These are phyloP conservation scores for Scedosporium minutisporum DNA, from an alignment of 2,329 filamentous ascomycete species.

Conservation along the genomic window DNA sequence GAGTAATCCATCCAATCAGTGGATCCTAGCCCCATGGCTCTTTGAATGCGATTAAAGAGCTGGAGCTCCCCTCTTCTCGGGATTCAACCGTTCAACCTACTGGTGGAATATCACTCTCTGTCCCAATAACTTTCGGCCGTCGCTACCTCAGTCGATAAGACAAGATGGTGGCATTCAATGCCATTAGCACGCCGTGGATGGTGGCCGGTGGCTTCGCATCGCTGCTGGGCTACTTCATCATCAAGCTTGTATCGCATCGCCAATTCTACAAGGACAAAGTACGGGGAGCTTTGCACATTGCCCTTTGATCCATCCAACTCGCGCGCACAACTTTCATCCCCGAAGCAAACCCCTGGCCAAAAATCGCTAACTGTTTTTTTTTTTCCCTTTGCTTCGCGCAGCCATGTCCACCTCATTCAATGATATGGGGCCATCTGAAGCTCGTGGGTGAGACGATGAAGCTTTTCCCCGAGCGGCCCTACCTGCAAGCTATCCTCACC, in stretches of 20 bases:
- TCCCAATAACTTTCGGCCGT: too few relatives aligned
- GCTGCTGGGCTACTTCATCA: slow-evolving; percentile 4
- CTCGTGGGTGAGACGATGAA: slow-evolving; percentile 10
- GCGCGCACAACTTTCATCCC: not conserved
- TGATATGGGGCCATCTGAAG: slow-evolving; percentile 14
- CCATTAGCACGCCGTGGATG: not conserved
- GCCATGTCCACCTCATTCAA: slow-evolving; percentile 12
- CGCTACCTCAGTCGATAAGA: not conserved
- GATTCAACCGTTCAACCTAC: too few relatives aligned
- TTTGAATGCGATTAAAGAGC: too few relatives aligned
- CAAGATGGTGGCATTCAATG: not conserved
- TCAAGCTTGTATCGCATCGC: slow-evolving; percentile 6
- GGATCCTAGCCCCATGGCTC: too few relatives aligned
- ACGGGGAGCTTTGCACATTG: not conserved
- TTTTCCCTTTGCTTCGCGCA: slow-evolving; percentile 2
- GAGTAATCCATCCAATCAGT: too few relatives aligned
- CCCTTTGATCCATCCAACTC: not conserved
- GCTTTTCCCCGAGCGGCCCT: slow-evolving; percentile 13
- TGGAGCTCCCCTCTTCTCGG: too few relatives aligned
- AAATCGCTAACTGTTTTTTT: not conserved
- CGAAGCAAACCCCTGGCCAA: too few relatives aligned
- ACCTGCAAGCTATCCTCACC: slow-evolving; percentile 15
- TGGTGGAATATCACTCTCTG: too few relatives aligned
- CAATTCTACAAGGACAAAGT: slow-evolving; percentile 9
- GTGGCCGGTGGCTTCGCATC: slow-evolving; percentile 5